A percentile compares a stretch with the other conserved stretches of the same genome.
These are phyloP conservation scores for Saccharomycopsis fodiens DNA, from an alignment of 805 yeast genomes.

Conservation along the genomic window DNA sequence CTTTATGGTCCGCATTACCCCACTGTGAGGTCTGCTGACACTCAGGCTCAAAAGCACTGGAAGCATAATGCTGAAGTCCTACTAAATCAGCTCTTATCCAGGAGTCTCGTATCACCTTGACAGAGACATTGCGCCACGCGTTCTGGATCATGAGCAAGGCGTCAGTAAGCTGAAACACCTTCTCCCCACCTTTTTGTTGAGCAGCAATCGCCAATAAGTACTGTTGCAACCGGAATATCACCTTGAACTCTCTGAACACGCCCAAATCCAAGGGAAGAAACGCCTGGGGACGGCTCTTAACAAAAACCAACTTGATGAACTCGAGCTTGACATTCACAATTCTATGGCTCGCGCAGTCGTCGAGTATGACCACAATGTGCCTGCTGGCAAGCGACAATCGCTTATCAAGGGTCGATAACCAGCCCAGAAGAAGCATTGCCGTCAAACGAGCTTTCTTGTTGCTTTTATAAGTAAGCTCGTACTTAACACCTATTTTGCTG, in stretches of 20 bases:
- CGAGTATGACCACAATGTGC: slow-evolving; percentile 47
- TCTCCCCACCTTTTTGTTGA: slow-evolving; percentile 20
- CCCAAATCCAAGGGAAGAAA: slow-evolving; percentile 61
- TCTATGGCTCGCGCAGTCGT: slow-evolving; percentile 57
- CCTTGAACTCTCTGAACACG: slow-evolving; percentile 52
- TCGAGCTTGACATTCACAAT: slow-evolving; percentile 42
- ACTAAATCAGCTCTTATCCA: slow-evolving; percentile 20
- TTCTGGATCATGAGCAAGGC: slow-evolving; percentile 52
- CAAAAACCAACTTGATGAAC: slow-evolving; percentile 23
- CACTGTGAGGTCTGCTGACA: neutral
- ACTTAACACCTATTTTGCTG: slow-evolving; percentile 41
- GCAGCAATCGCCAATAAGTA: slow-evolving; percentile 29
- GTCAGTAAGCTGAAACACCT: slow-evolving; percentile 35
- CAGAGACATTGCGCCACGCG: slow-evolving; percentile 43
- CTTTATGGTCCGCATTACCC: neutral
- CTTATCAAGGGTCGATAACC: slow-evolving; percentile 53
- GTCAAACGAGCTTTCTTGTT: slow-evolving; percentile 59
- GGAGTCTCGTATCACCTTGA: slow-evolving; percentile 28
- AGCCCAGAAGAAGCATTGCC: slow-evolving; percentile 53
- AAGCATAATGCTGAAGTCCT: slow-evolving; percentile 14
- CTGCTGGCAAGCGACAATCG: slow-evolving; percentile 40
- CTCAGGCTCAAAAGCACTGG: slow-evolving; percentile 8
- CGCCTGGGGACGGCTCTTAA: slow-evolving; percentile 20
- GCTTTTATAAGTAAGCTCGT: slow-evolving; percentile 48
- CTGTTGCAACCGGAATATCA: slow-evolving; percentile 50